Conservation (phyloP, 2,329 filamentous ascomycete genomes). For the Neopestalotiopsis sp. region DNA sequence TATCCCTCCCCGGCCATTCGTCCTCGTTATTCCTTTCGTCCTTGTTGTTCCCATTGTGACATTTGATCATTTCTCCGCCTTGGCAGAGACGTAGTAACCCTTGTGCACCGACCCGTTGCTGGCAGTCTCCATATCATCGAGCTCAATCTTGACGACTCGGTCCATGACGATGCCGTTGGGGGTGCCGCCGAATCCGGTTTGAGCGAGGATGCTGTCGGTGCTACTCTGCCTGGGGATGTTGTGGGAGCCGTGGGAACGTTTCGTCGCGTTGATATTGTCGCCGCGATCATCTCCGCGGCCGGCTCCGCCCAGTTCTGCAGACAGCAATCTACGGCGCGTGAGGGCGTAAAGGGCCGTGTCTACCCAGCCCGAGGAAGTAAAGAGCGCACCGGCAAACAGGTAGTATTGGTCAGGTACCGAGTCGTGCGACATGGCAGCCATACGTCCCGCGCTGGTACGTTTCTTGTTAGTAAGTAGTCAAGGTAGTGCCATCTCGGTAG, state of each 20-base stretch:
- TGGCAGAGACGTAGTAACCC: constrained; percentile 13
- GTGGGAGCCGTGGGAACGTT: background rate
- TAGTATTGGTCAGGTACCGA: constrained; percentile 42
- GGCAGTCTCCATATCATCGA: constrained; percentile 29
- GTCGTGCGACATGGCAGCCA: constrained; percentile 52
- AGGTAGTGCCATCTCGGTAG: background rate
- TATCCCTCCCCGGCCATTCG: background rate
- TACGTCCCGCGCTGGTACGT: constrained; percentile 45
- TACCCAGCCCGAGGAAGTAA: constrained; percentile 49
- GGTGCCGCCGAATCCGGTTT: constrained; percentile 20
- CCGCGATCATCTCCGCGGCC: constrained; percentile 3
- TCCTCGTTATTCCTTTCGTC: background rate
- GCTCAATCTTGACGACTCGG: constrained; percentile 31
- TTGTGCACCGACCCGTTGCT: background rate
- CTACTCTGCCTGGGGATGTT: constrained; percentile 28
- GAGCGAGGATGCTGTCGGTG: constrained; percentile 30
- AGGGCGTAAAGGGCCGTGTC: constrained; percentile 47
- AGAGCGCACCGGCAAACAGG: constrained; percentile 32
- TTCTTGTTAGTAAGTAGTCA: background rate
- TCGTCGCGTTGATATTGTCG: background rate
- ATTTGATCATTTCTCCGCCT: constrained; percentile 1
- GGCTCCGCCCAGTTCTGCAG: constrained; percentile 28
- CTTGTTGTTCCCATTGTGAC: background rate
- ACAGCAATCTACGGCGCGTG: constrained; percentile 43
- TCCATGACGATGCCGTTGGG: constrained; percentile 31